A percentile compares a stretch with the other conserved stretches of the same genome.
These are phyloP conservation scores for Moesziomyces sp. DNA, from an alignment of 1,284 basidiomycete genomes.

Conservation along the genomic window DNA sequence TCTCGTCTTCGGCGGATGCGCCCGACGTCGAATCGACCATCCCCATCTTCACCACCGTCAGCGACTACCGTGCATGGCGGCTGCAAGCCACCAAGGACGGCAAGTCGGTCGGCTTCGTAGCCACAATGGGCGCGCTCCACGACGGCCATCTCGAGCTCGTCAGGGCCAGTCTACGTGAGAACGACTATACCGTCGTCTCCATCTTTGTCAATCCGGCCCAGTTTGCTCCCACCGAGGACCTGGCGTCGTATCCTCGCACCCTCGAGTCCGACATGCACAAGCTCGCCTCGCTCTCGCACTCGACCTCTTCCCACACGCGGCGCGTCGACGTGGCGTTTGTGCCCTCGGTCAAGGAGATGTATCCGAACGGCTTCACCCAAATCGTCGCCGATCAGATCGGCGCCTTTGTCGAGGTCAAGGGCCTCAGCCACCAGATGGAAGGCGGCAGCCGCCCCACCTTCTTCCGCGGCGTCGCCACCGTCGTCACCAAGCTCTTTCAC, in stretches of 20 bases:
- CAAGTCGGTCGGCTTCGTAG: conserved; percentile 82
- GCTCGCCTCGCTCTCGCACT: conserved; percentile 37
- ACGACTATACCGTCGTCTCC: conserved; percentile 89
- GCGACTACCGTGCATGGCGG: conserved; percentile 82
- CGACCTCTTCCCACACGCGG: conserved; percentile 1
- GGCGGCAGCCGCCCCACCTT: conserved; percentile 85
- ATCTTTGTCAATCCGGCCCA: conserved; percentile 98
- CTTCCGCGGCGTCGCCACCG: conserved; percentile 94
- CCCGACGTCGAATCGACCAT: conserved; percentile 72
- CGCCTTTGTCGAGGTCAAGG: conserved; percentile 89
- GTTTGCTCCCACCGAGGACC: conserved; percentile 94
- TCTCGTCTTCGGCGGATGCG: conserved; percentile 26
- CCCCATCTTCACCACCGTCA: conserved; percentile 79
- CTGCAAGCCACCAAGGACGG: conserved; percentile 70
- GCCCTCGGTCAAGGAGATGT: conserved; percentile 72
- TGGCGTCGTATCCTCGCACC: conserved; percentile 89
- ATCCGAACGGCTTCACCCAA: conserved; percentile 83
- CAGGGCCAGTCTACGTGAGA: conserved; percentile 76
- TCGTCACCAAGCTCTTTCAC: conserved; percentile 95
- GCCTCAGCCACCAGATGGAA: conserved; percentile 85
- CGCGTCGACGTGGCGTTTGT: conserved; percentile 49
- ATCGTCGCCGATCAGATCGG: conserved; percentile 81
- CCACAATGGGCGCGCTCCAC: conserved; percentile 97
- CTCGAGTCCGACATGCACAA: conserved; percentile 53
- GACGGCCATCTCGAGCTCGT: conserved; percentile 88